Conservation (phyloP, 192 early-diverging fungal genomes). For the Helicostylum pulchrum region DNA sequence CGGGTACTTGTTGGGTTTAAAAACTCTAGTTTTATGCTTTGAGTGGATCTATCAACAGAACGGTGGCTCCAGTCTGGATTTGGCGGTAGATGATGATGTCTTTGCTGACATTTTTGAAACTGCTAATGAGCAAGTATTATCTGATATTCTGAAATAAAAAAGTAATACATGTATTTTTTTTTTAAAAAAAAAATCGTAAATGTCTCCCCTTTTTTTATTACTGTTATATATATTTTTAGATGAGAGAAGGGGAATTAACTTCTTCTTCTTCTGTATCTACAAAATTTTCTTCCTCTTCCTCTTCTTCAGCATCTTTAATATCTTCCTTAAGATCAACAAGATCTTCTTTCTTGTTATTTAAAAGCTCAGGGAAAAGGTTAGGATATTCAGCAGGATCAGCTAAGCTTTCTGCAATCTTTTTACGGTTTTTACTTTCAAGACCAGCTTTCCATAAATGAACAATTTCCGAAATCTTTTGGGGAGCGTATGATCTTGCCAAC, state of each 20-base stretch:
- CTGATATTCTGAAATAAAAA: neutral
- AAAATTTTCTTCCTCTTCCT: neutral
- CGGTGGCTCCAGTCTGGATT: conserved; percentile 19
- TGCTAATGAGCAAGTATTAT: conserved; percentile 4
- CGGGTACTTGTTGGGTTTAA: conserved; percentile 77
- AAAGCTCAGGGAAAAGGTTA: conserved; percentile 85
- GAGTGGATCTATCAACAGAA: conserved; percentile 56
- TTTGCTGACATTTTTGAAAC: conserved; percentile 10
- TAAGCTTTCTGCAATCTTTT: conserved; percentile 84
- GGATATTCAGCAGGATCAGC: conserved; percentile 80
- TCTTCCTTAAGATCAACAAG: neutral
- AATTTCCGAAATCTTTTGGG: conserved; percentile 64
- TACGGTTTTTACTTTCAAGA: conserved; percentile 64
- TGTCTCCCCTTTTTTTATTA: no score
- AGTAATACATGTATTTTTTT: no score
- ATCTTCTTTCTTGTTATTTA: neutral
- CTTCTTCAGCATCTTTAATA: neutral
- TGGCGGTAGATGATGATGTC: conserved; percentile 7
- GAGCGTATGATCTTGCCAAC: conserved; percentile 86
- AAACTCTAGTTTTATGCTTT: conserved; percentile 67
- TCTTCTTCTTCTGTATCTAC: no score
- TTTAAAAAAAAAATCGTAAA: no score
- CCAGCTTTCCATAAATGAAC: conserved; percentile 78
- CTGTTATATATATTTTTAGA: no score
- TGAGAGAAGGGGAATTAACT: no score